Base-by-base conservation (phyloP, 352 stramenopile genomes). In the Pseudoperonospora humuli region DNA sequence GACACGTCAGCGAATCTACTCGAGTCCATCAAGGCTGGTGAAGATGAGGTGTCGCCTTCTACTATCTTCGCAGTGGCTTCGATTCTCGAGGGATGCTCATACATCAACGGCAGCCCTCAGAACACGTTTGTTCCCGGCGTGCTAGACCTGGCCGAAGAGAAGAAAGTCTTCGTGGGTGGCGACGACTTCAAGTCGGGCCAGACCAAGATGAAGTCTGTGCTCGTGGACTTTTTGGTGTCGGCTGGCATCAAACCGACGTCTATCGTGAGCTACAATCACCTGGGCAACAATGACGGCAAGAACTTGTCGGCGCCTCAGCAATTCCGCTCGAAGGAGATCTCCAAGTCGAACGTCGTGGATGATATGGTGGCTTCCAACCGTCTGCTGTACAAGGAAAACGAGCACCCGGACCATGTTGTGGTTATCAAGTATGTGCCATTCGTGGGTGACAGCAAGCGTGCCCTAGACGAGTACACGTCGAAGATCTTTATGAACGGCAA, bases 351-450 rank as follows among this genome's bases (percentile, higher is more conserved):
- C 73, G 95, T 98, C 27, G 95, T 98, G 0, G 95, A 98, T 59
- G 95, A 98, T 67, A 98, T 98, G 95, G 95, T 98, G 28, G 93
- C 86, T 24, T 98, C 92, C 14, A 98, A 98, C 70, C 67, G 80
- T 24, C 92, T 99, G 39, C 64, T 99, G 13, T 99, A 98, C 80
- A 91, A 96, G 55, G 77, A 98, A 55, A 93, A 96, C 57, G 95
- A 99, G 63, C 95, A 99, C 70, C 96, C 96, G 3, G 96, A 99
- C 76, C 96, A 99, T 73, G 90, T 98, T 24, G 96, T 99, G 29
- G 96, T 99, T 15, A 99, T 99, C 74, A 99, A 99, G 80, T 99
- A 99, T 68, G 95, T 99, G 36, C 96, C 96, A 26, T 98, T 97
- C 59, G 96, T 99, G 9, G 95, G 89, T 49, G 96, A 99, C 81